Conservation (phyloP, 2,329 filamentous ascomycete genomes). For the Pezicula rhizophila region DNA sequence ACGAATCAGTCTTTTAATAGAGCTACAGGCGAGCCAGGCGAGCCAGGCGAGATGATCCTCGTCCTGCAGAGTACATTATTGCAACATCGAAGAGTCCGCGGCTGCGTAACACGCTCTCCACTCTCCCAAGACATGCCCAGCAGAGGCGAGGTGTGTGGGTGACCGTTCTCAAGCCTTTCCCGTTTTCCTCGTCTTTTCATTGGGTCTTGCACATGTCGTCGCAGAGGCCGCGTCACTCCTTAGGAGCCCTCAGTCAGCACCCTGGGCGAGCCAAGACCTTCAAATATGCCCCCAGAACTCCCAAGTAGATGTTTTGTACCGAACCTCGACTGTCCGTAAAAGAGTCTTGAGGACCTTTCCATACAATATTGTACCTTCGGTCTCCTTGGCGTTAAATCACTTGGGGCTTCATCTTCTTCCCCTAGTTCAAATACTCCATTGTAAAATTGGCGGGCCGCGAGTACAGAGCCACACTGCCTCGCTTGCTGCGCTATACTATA, state of each 20-base stretch:
- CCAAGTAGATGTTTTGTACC: neutral
- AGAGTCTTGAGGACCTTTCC: neutral
- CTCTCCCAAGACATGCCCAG: no score
- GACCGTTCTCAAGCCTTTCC: neutral
- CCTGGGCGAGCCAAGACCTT: neutral
- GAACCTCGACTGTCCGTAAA: neutral
- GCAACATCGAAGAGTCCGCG: no score
- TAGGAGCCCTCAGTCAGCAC: neutral
- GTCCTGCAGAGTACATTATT: no score
- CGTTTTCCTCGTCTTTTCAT: neutral
- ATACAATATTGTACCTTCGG: neutral
- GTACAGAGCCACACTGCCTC: neutral
- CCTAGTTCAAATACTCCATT: neutral
- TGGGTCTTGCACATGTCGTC: neutral
- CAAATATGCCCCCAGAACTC: neutral
- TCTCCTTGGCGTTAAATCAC: neutral
- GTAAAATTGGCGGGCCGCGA: neutral
- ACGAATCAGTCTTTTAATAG: no score
- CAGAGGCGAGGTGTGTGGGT: neutral
- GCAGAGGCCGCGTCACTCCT: constrained; percentile 1
- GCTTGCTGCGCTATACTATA: neutral
- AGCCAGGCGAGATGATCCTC: no score
- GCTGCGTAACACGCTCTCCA: no score
- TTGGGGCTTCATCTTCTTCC: neutral
- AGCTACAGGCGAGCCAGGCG: no score